Evolutionary conservation across 768 basidiomycete species (phyloP).

Genomic region (Ramaria rubella): DNA sequence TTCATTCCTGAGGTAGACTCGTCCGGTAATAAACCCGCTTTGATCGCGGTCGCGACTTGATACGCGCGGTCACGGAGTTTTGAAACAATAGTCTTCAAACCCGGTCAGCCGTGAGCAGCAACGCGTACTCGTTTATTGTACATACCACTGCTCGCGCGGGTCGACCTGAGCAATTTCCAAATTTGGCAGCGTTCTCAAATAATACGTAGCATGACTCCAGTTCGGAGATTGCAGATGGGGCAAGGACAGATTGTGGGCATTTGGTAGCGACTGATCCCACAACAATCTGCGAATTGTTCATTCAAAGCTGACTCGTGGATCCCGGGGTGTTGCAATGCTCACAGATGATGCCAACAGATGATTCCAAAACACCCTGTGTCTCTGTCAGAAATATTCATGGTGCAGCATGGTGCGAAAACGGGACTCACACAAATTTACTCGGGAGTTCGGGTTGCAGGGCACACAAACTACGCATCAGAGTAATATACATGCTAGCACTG

Average conservation of each 20-base stretch:
- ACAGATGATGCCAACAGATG: constrained; percentile 8
- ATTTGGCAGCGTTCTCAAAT: constrained; percentile 36
- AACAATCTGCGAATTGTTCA: constrained; percentile 42
- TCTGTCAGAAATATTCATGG: constrained; percentile 24
- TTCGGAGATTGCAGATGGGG: constrained; percentile 60
- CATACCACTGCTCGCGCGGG: constrained; percentile 5
- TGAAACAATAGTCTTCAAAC: constrained; percentile 4
- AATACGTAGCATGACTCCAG: constrained; percentile 56
- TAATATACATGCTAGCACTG: constrained; percentile 41
- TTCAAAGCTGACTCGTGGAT: neutral
- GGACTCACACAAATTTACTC: constrained; percentile 36
- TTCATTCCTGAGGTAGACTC: neutral
- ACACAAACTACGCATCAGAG: constrained; percentile 26
- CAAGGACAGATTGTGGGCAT: constrained; percentile 51
- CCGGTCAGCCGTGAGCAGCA: neutral
- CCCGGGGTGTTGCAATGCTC: neutral
- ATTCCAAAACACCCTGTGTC: constrained; percentile 8
- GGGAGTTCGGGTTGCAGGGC: neutral
- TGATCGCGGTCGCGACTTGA: constrained; percentile 1
- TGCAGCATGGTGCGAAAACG: constrained; percentile 58
- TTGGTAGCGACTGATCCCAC: constrained; percentile 64
- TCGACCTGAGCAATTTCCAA: neutral
- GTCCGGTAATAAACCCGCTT: neutral
- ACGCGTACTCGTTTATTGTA: neutral
- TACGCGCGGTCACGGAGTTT: constrained; percentile 8